phyloP scores from a whole-genome alignment of 768 basidiomycete genomes.

The Calocybe indica region DNA sequence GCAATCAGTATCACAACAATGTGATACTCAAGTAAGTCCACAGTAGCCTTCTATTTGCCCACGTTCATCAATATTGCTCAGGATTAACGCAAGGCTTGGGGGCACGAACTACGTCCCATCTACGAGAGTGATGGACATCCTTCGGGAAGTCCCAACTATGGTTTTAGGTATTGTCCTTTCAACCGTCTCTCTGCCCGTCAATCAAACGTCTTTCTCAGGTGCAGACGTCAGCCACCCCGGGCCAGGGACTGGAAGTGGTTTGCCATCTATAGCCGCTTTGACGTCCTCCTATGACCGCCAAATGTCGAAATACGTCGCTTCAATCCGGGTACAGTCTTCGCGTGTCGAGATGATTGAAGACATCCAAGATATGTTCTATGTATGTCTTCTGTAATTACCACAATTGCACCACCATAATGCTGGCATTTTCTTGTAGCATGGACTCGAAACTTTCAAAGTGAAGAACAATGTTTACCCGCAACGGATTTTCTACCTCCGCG shows the following conservation, averaged over 20 bases:
- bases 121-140: slow-evolving; percentile 25
- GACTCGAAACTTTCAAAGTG: slow-evolving; percentile 8
- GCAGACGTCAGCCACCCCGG: slow-evolving; percentile 22
- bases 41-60: neutral
- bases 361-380: slow-evolving; percentile 46
- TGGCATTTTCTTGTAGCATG: slow-evolving; percentile 3
- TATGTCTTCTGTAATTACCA: slow-evolving; percentile 5
- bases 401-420: neutral
- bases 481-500: slow-evolving; percentile 20
- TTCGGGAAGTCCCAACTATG: slow-evolving; percentile 44
- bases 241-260: slow-evolving; percentile 13
- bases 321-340: slow-evolving; percentile 44
- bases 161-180: slow-evolving; percentile 37
- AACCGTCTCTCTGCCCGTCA: neutral
- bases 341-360: slow-evolving; percentile 55
- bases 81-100: slow-evolving; percentile 62
- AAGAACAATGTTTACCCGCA: slow-evolving; percentile 6
- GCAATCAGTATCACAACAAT: slow-evolving; percentile 56
- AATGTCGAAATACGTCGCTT: slow-evolving; percentile 49
- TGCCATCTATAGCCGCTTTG: slow-evolving; percentile 26
- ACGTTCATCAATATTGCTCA: slow-evolving; percentile 15
- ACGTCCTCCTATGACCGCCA: slow-evolving; percentile 51
- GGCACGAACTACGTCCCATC: slow-evolving; percentile 55
- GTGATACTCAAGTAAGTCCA: slow-evolving; percentile 50
- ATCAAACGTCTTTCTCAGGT: slow-evolving; percentile 11